Evolutionary conservation across 176 grass and related monocot species (phyloP), one percentile per base, ranked within the genome.

Genomic region (Tuctoria greenei): DNA sequence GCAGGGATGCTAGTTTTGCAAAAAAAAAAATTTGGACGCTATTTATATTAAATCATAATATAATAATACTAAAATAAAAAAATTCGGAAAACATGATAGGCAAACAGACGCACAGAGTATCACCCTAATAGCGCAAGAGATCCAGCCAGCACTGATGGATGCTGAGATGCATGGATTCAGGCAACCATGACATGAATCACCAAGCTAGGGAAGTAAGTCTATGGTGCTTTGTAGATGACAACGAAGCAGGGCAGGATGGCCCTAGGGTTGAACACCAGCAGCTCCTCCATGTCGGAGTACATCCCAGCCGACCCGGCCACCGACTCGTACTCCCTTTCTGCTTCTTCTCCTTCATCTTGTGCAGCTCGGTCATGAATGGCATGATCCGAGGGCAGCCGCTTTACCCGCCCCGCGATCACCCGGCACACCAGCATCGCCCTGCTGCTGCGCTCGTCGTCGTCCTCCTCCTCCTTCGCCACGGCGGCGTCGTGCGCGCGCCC

Each of bases 161-260:
- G n/a, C n/a, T n/a, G n/a, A n/a, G n/a, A n/a, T n/a, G n/a, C n/a
- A n/a, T n/a, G n/a, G n/a, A n/a, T n/a, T n/a, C n/a, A n/a, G n/a
- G n/a, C n/a, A n/a, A n/a, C n/a, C n/a, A n/a, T n/a, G n/a, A n/a
- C n/a, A n/a, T n/a, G n/a, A n/a, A n/a, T n/a, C n/a, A n/a, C n/a
- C n/a, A n/a, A n/a, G n/a, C n/a, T n/a, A n/a, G n/a, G n/a, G 31
- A 31, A 31, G 31, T 31, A 31, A 31, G 31, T 31, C 17, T 51
- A 51, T 51, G 47, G 4, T n/a, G 86, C 90, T 70, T 67, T 81
- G 81, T 98, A 98, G 28, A 98, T 80, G n/a, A 98, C 89, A 27
- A 98, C 95, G 65, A 98, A 98, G 82, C 95, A 98, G 28, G 95
- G 95, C 8, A 98, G 85, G 13, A 98, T 98, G 47, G 91, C 95